Base-by-base conservation (phyloP, 2,329 filamentous ascomycete genomes). In the Magnaporthiopsis poae region DNA sequence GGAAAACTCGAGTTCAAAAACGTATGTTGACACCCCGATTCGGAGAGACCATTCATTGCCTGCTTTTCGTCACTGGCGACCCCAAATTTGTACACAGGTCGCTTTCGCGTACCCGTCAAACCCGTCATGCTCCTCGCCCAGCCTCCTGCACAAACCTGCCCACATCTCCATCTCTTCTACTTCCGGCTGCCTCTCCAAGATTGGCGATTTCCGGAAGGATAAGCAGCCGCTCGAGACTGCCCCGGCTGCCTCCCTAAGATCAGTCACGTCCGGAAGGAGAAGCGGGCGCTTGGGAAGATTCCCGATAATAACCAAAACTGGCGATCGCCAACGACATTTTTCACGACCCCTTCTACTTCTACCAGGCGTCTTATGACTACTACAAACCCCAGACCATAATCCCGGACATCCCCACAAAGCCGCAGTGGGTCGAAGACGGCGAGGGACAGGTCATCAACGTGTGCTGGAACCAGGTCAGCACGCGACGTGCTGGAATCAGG, bases 391-490 rank as follows among this genome's bases (percentile, higher is more conserved):
- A 96, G 71, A 92, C 89, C 68, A 88, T 89, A 60, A 89, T 99
- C 35, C 95, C 95, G 0, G 92, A 96, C 71, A 85, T 99, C 64
- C 84, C 89, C 15, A 81, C 88, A 13, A 89, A 87, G 65, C 83
- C 96, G 35, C 87, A 89, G 71, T 99, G 95, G 95, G 82, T 91
- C 29, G 92, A 96, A 76, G 95, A 99, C 75, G 84, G 87, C 33
- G 90, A 97, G 72, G 94, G 94, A 5, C 87, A 96, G 68, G 89
- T 96, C 62, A 88, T 97, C 69, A 92, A 96, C 74, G 27, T 27
- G 27, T 27, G 27, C 27, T 27, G 27, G 27, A 27, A 27, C 27
- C 27, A 27, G 27, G 27, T 27, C 27, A 27, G 27, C 27, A 27
- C 27, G 27, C 27, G 27, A 27, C 27, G 27, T 27, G 27, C 27